Base-by-base conservation (phyloP, 257 asterid species). In the Striga asiatica region DNA sequence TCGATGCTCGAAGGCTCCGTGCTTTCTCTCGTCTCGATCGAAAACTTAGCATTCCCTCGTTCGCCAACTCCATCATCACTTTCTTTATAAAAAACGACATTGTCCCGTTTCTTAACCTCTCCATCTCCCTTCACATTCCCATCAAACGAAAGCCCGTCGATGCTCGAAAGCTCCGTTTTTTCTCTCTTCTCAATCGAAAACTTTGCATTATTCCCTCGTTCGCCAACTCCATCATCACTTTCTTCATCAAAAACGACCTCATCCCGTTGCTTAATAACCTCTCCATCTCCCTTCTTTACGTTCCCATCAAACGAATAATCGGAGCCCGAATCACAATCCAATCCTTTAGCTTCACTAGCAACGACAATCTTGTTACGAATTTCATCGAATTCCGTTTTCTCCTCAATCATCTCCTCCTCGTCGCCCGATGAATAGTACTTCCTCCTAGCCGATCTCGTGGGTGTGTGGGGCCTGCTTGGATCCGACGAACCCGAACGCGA, bases 401-500 rank as follows among this genome's bases (percentile, higher is more conserved):
- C n/a, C n/a, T n/a, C n/a, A n/a, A n/a, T n/a, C n/a, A n/a, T n/a
- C n/a, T n/a, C n/a, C n/a, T n/a, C n/a, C n/a, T n/a, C n/a, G n/a
- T n/a, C n/a, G n/a, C n/a, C n/a, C n/a, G n/a, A n/a, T n/a, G n/a
- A n/a, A n/a, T n/a, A n/a, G n/a, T n/a, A n/a, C n/a, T n/a, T n/a
- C n/a, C n/a, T n/a, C n/a, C n/a, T n/a, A n/a, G n/a, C n/a, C n/a
- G n/a, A n/a, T n/a, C n/a, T n/a, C n/a, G n/a, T n/a, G 27, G 81
- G 76, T 8, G 59, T 60, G 2, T 3, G 39, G 5, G 76, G 76
- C 41, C 71, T 11, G 10, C 7, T 67, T 0, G 78, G 73, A 49
- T 72, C 89, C 4, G 54, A 57, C 0, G 88, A 73, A 24, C 71
- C 86, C 6, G 79, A 57, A 13, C 82, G 89, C 14, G 94, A 82